Conservation (phyloP, 164 flowering plant species). For the Sextonia rubra region DNA sequence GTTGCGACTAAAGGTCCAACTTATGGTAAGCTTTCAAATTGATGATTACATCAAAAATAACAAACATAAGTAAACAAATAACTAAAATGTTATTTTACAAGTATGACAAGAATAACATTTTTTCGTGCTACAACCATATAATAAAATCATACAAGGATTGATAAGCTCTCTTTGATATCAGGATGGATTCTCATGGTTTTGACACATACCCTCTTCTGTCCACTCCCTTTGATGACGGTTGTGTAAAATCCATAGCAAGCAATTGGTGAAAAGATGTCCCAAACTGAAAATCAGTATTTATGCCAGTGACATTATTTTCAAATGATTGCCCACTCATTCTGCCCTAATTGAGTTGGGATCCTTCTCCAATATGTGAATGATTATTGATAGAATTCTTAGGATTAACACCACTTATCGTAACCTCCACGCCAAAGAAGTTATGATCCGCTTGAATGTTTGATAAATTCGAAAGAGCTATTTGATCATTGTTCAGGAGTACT, state of each 20-base stretch:
- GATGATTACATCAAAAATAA: no score
- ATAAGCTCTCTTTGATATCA: conserved; percentile 37
- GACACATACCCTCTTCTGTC: conserved; percentile 14
- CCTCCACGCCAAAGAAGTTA: conserved; percentile 22
- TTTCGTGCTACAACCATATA: no score
- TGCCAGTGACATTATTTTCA: neutral
- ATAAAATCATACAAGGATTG: no score
- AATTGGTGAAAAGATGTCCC: conserved; percentile 37
- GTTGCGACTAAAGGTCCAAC: no score
- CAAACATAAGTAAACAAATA: no score
- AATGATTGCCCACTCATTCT: neutral
- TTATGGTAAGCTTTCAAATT: no score
- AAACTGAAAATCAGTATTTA: conserved; percentile 26
- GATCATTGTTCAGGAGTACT: conserved; percentile 18
- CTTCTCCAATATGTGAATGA: neutral
- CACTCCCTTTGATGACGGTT: conserved; percentile 20
- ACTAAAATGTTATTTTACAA: no score
- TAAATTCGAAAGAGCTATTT: conserved; percentile 12
- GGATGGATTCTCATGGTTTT: conserved; percentile 35
- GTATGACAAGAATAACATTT: no score
- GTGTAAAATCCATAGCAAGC: neutral
- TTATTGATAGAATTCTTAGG: conserved; percentile 21
- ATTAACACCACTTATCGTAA: conserved; percentile 27
- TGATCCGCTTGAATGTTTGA: conserved; percentile 29
- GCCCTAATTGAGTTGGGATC: neutral